phyloP scores from a whole-genome alignment of 805 yeast species.

The Yarrowia phangngaensis region DNA sequence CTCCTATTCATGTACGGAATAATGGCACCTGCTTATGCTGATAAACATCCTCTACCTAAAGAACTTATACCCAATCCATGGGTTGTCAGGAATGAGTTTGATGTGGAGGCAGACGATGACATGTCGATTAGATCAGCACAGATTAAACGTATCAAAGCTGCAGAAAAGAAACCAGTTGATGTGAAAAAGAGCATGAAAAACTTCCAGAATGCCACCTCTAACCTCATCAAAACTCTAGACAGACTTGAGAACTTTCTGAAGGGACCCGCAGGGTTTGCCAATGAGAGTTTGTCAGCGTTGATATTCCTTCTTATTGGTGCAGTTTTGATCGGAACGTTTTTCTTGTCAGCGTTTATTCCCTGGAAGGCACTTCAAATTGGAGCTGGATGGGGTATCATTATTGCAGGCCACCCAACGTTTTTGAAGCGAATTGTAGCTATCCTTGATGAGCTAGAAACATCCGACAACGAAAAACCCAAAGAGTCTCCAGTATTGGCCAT shows the following conservation, averaged over 20 bases:
- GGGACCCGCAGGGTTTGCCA: conserved; percentile 24
- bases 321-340: conserved; percentile 15
- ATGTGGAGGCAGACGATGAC: conserved; percentile 17
- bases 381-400: conserved; percentile 19
- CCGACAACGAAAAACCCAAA: conserved; percentile 3
- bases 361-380: conserved; percentile 22
- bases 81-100: conserved; percentile 15
- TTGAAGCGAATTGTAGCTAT: conserved; percentile 11
- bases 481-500: conserved; percentile 11
- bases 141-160: conserved; percentile 8
- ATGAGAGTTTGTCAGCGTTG: conserved; percentile 11
- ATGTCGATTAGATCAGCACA: conserved; percentile 7
- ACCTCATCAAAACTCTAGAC: conserved; percentile 18
- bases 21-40: conserved; percentile 26
- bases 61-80: conserved; percentile 8
- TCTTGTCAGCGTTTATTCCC: conserved; percentile 16
- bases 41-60: conserved; percentile 20
- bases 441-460: conserved; percentile 17
- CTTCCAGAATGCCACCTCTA: conserved; percentile 16
- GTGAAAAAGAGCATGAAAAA: conserved; percentile 24
- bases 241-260: conserved; percentile 1
- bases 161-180: conserved; percentile 23
- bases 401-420: conserved; percentile 22
- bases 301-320: conserved; percentile 8
- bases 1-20: conserved; percentile 21